Evolutionary conservation across 2,329 filamentous ascomycete species (phyloP).

Genomic region (Thielaviopsis musarum): DNA sequence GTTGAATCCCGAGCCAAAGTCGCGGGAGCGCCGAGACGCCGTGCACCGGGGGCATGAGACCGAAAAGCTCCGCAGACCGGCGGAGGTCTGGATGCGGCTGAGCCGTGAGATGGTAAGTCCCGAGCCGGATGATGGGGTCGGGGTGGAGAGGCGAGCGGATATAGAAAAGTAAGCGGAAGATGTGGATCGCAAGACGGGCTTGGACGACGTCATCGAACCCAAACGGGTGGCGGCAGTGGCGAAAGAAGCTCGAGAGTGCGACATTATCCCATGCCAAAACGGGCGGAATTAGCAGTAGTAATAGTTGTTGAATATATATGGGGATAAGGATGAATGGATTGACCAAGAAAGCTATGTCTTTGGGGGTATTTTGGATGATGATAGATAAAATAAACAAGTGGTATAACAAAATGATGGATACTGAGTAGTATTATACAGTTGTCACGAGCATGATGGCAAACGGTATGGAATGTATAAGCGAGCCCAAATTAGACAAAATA

Average conservation of each 20-base stretch:
- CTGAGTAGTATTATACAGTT: not conserved
- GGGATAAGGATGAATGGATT: not conserved
- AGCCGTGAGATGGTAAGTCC: constrained; percentile 7
- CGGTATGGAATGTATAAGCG: not conserved
- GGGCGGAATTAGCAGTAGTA: not conserved
- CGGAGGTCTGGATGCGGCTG: constrained; percentile 5
- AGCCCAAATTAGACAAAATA: not conserved
- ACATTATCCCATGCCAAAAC: not conserved
- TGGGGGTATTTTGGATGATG: not conserved
- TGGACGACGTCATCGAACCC: constrained; percentile 6
- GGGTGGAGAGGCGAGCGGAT: not conserved
- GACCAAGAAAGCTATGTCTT: not conserved
- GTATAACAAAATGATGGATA: not conserved
- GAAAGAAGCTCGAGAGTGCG: constrained; percentile 3
- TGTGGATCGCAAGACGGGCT: not conserved
- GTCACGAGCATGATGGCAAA: not conserved
- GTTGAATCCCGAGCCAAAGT: constrained; percentile 42
- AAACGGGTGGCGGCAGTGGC: not conserved
- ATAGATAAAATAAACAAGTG: not conserved
- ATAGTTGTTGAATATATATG: not conserved
- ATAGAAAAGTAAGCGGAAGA: not conserved
- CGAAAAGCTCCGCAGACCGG: constrained; percentile 16
- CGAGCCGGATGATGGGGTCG: not conserved
- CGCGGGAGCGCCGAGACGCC: constrained; percentile 25
- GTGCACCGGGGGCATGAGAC: constrained; percentile 13